Conservation (phyloP, 208 protist species). For the Wallacemonas rigidus region DNA sequence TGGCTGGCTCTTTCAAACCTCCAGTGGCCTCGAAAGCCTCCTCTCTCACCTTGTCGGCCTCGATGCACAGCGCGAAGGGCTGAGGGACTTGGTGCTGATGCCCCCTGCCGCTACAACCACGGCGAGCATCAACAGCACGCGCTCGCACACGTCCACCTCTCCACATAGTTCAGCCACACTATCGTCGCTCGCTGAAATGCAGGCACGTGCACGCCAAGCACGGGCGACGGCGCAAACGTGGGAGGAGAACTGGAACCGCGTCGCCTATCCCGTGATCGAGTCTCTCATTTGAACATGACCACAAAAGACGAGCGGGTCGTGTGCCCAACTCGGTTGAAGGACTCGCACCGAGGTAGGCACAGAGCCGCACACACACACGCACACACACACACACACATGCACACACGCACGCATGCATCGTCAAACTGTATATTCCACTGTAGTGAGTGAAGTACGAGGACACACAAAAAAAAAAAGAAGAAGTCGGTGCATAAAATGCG, state of each 20-base stretch:
- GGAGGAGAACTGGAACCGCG: slow-evolving; percentile 63
- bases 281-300: too few species aligned
- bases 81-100: slow-evolving; percentile 5
- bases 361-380: too few species aligned
- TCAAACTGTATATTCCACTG: background rate
- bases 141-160: background rate
- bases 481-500: background rate
- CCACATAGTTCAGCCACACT: background rate
- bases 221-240: slow-evolving; percentile 42
- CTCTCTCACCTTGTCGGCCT: slow-evolving; percentile 48
- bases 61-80: background rate
- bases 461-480: background rate
- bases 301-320: too few species aligned
- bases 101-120: background rate
- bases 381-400: slow-evolving; percentile 9
- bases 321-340: background rate
- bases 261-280: slow-evolving; percentile 44
- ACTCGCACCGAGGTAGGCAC: too few species aligned
- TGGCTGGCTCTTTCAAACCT: slow-evolving; percentile 67
- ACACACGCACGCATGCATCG: background rate
- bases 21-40: slow-evolving; percentile 56
- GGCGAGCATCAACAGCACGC: background rate
- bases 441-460: background rate
- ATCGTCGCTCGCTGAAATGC: slow-evolving; percentile 22
- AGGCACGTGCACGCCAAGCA: slow-evolving; percentile 28